Evolutionary conservation across 176 grass and related monocot species (phyloP), one percentile per base, ranked within the genome.

Genomic region (Musa beccarii): DNA sequence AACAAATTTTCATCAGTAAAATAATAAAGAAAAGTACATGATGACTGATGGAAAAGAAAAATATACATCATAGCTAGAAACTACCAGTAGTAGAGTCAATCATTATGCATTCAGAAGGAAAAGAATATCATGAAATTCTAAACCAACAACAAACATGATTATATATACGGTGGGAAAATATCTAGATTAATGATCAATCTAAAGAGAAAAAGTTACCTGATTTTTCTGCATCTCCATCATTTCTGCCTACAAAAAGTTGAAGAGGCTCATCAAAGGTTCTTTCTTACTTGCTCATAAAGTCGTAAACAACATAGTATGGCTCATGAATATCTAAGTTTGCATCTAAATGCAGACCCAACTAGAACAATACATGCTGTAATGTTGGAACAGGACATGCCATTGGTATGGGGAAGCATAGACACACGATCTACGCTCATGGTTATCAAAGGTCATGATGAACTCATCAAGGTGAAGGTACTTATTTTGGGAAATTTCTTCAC

Each of bases 161-260:
- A 69, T 10, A 69, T 9, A 29, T 3, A 43, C 6, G 34, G 34
- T n/a, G 8, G 1, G 9, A 69, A 10, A 10, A 19, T 50, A 43
- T 43, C 34, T 19, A 49, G 8, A 69, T 17, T 19, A 50, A n/a
- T 8, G 17, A 50, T 11, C 25, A 34, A 5, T 20, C 2, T 19
- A 51, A 69, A 22, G 15, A 69, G 19, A 69, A 70, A 51, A 2
- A 80, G 74, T 77, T 95, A 99, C 96, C 91, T 95, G 84, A 65
- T 86, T 89, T 54, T 89, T 87, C 80, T 99, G 86, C 71, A 55
- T 78, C 82, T 89, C 81, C 81, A 84, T 78, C 52, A 91, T 88
- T 66, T 99, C 83, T 53, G 19, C 79, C 96, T 99, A 79, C 76
- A 88, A n/a, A 51, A 56, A 24, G 34, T 5, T 34, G 26, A 63